Base-by-base conservation (phyloP, 208 protist species). In the Trypanosoma melophagium region DNA sequence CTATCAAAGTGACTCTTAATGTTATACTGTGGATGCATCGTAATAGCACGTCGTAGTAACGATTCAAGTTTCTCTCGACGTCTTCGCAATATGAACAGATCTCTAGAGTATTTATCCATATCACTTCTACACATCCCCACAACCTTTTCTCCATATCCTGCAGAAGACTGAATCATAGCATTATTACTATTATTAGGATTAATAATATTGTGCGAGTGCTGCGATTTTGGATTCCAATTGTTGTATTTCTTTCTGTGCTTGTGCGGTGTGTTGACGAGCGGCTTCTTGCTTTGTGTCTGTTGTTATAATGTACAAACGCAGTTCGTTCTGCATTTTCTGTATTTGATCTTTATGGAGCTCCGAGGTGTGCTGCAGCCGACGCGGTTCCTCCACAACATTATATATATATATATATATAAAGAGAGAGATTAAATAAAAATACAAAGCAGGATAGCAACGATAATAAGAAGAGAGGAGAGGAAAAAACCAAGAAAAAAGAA, bases 351-450 rank as follows among this genome's bases (percentile, higher is more conserved):
- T 31, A 25, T 67, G 56, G 9, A 31, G 14, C 10, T 55, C 61
- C 17, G 35, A n/a, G 12, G 3, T 50, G 50, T 49, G 25, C 16
- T 47, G 61, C n/a, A 67, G 61, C 21, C 50, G 61, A 22, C n/a
- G 61, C 21, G 58, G 49, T 49, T 67, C 50, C 25, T 67, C 61
- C n/a, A 42, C 51, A 31, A 67, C 19, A 17, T 47, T n/a, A 58
- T 50, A 67, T 58, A 28, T 3, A 28, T 1, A n/a, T n/a, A n/a
- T n/a, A n/a, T n/a, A n/a, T n/a, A n/a, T n/a, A n/a, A n/a, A n/a
- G n/a, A n/a, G n/a, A n/a, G n/a, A n/a, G n/a, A n/a, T n/a, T n/a
- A n/a, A n/a, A n/a, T n/a, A n/a, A n/a, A n/a, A n/a, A n/a, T 49
- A 47, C 2, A 21, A 22, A n/a, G 2, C 1, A 47, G 12, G 35